Percentiles rank a stretch among this genome's conserved stretches.
phyloP scores from a whole-genome alignment of 345 rosid species.

The Salix viminalis region DNA sequence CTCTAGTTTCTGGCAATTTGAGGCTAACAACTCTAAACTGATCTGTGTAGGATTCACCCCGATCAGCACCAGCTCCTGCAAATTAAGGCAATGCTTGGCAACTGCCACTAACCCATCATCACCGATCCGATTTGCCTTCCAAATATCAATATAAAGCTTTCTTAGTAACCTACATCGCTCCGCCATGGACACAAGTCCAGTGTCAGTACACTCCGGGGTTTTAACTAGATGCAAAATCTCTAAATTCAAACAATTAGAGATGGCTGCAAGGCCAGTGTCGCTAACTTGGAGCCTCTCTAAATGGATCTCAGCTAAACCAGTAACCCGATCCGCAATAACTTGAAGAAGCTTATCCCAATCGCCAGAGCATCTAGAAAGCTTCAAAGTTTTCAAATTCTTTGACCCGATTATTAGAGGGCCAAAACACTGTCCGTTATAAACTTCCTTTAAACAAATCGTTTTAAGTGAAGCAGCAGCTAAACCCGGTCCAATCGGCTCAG shows the following conservation, averaged over 20 bases:
- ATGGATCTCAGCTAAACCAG: conserved; percentile 56
- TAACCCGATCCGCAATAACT: conserved; percentile 35
- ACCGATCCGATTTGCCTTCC: conserved; percentile 61
- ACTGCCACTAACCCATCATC: conserved; percentile 60
- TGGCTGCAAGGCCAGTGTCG: conserved; percentile 48
- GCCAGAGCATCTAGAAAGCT: conserved; percentile 79
- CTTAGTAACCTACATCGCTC: conserved; percentile 57
- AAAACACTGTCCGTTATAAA: conserved; percentile 71
- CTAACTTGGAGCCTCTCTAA: conserved; percentile 67
- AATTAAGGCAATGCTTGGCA: conserved; percentile 52
- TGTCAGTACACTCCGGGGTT: conserved; percentile 64
- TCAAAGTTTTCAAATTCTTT: conserved; percentile 54
- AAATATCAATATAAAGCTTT: conserved; percentile 81
- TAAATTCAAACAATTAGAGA: conserved; percentile 54
- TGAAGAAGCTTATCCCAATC: conserved; percentile 72
- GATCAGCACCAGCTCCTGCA: conserved; percentile 70
- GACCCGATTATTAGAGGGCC: conserved; percentile 62
- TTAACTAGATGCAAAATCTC: conserved; percentile 71
- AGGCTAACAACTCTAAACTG: conserved; percentile 53
- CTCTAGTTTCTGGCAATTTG: conserved; percentile 62
- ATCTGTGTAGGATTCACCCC: conserved; percentile 59
- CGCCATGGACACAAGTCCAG: conserved; percentile 44
- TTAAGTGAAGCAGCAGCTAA: conserved; percentile 54
- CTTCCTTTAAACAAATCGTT: conserved; percentile 66
- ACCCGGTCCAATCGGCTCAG: conserved; percentile 65